Evolutionary conservation across 805 yeast species (phyloP).

Genomic region (Citeromyces matritensis): DNA sequence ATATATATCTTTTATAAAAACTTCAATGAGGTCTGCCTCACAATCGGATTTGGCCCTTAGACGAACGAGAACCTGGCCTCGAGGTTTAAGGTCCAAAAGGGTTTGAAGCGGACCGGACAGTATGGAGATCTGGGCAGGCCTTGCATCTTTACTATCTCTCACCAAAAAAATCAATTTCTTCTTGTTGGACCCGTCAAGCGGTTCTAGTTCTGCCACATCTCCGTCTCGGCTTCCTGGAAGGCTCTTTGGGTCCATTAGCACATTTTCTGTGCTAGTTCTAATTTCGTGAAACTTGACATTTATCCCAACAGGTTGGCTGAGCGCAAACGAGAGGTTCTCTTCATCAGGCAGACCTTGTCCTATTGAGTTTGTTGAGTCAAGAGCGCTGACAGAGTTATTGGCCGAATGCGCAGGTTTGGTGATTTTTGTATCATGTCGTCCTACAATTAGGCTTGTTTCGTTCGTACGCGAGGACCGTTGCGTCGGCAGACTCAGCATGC

Average conservation of each 20-base stretch:
- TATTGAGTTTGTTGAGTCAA: background rate
- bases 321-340: background rate
- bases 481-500: too few relatives aligned
- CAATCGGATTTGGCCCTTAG: conserved; percentile 26
- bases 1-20: conserved; percentile 66
- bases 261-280: conserved; percentile 38
- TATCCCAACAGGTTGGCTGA: conserved; percentile 20
- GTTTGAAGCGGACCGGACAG: conserved; percentile 44
- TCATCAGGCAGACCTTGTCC: conserved; percentile 2
- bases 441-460: conserved; percentile 17
- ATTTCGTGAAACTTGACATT: conserved; percentile 56
- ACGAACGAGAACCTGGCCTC: conserved; percentile 50
- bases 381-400: background rate
- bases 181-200: conserved; percentile 20
- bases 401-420: conserved; percentile 1
- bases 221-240: conserved; percentile 60
- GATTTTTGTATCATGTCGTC: conserved; percentile 5
- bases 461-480: conserved; percentile 16
- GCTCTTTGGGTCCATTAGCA: conserved; percentile 42
- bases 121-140: conserved; percentile 28
- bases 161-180: conserved; percentile 28
- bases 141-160: conserved; percentile 13
- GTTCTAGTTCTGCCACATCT: conserved; percentile 56
- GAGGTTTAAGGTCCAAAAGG: conserved; percentile 46
- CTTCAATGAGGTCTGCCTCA: conserved; percentile 73